Evolutionary conservation across 495 filamentous ascomycete genomes (phyloP).

Genomic region (Bombardia bombarda): DNA sequence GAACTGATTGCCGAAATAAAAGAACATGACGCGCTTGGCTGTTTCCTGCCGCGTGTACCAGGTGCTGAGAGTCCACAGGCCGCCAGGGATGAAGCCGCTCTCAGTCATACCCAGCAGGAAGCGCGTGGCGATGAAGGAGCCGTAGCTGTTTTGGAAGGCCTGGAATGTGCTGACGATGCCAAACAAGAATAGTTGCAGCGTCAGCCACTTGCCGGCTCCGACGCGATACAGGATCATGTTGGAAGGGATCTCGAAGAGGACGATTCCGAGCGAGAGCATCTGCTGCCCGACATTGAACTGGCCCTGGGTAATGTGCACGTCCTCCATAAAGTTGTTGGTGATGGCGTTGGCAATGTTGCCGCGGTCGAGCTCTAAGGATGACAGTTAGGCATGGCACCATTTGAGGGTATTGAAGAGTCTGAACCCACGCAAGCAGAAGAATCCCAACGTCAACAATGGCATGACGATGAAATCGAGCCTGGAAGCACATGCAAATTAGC

Average conservation of each 20-base stretch:
- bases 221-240: constrained; percentile 50
- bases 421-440: constrained; percentile 47
- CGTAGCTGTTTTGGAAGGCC: constrained; percentile 43
- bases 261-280: constrained; percentile 49
- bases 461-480: constrained; percentile 45
- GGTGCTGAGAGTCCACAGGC: constrained; percentile 51
- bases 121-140: constrained; percentile 43
- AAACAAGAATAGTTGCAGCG: constrained; percentile 48
- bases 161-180: constrained; percentile 53
- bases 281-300: constrained; percentile 53
- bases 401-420: background rate
- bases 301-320: constrained; percentile 46
- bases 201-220: constrained; percentile 52
- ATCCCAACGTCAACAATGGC: constrained; percentile 45
- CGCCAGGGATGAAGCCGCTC: constrained; percentile 54
- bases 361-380: constrained; percentile 25
- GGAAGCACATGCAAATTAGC: background rate
- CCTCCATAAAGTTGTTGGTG: constrained; percentile 35
- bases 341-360: constrained; percentile 26
- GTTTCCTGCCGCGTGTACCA: constrained; percentile 54
- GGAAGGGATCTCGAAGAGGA: constrained; percentile 50
- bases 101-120: constrained; percentile 46
- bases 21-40: constrained; percentile 45
- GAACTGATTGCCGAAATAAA: constrained; percentile 49
- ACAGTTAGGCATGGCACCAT: background rate